Evolutionary conservation across 441 rosid species (phyloP).

Genomic region (Euphorbia celastroides): DNA sequence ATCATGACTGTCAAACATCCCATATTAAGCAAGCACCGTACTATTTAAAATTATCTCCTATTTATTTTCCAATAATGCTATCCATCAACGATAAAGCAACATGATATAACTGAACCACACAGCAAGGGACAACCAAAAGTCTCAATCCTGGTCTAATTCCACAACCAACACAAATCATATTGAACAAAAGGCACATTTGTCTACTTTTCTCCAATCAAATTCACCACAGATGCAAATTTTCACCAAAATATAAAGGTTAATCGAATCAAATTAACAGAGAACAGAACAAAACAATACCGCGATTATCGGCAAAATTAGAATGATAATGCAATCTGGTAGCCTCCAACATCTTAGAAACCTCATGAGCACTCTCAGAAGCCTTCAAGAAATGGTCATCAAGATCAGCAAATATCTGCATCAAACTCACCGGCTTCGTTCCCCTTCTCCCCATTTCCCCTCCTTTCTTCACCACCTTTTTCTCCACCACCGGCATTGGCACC

Average conservation of each 20-base stretch:
- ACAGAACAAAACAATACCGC: slow-evolving; percentile 43
- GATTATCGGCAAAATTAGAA: slow-evolving; percentile 91
- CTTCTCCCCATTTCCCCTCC: slow-evolving; percentile 41
- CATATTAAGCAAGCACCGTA: background rate
- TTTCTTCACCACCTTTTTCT: slow-evolving; percentile 25
- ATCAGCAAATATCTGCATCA: slow-evolving; percentile 48
- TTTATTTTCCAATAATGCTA: background rate
- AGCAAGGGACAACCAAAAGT: background rate
- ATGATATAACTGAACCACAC: background rate
- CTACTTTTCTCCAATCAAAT: background rate
- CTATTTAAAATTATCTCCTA: background rate
- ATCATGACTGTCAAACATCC: background rate
- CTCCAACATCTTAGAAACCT: slow-evolving; percentile 91
- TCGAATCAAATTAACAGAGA: background rate
- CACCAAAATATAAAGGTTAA: background rate
- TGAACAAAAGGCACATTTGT: background rate
- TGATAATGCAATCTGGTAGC: slow-evolving; percentile 91
- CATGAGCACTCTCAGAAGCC: slow-evolving; percentile 90
- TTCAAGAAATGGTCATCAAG: slow-evolving; percentile 81
- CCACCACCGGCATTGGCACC: slow-evolving; percentile 11
- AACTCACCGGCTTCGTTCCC: slow-evolving; percentile 27
- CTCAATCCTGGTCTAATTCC: background rate
- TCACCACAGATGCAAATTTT: background rate
- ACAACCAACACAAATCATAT: background rate
- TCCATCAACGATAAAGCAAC: background rate